Evolutionary conservation across 1,284 basidiomycete genomes (phyloP), one percentile per base, ranked within the genome.

Genomic region (Pascua sp.): DNA sequence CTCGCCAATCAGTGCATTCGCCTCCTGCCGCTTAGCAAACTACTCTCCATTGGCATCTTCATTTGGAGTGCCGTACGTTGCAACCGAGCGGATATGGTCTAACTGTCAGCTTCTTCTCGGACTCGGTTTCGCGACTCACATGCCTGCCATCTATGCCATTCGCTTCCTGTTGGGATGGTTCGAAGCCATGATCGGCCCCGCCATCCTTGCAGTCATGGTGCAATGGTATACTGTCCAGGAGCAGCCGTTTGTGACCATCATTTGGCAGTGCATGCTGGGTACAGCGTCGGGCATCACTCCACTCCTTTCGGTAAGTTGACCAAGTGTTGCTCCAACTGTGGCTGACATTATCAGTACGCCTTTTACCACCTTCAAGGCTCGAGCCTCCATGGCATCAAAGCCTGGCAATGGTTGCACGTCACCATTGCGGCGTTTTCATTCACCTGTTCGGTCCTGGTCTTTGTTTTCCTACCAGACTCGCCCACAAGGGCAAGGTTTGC

Each of bases 101-200:
- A n/a, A n/a, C n/a, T n/a, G n/a, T n/a, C 55, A 8, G 16, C 55
- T 46, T 16, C 36, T 48, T 39, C 61, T 91, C 13, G 90, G 89
- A 0, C 75, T 91, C 10, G 69, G 86, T 1, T 91, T 92, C 72
- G 86, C 85, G 0, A 78, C 91, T 17, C 89, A 49, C 41, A 57
- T 69, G 16, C 86, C 0, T 87, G 89, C 73, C 80, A 87, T 68
- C 24, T 63, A 63, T 24, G 63, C 58, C 11, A 56, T 66, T 32
- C 57, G 67, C 9, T 58, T 67, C 56, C 51, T 68, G 13, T 45
- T 70, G 11, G 71, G 71, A 41, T 58, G 71, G 45, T 68, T 66
- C 51, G 71, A 73, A 55, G 64, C 66, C 9, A 40, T 62, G 11
- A 62, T 71, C 45, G 65, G 66, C 12, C 68, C 67, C 9, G 59